Base-by-base conservation (phyloP, 306 rosid species). In the Amphicarpaea edgeworthii region DNA sequence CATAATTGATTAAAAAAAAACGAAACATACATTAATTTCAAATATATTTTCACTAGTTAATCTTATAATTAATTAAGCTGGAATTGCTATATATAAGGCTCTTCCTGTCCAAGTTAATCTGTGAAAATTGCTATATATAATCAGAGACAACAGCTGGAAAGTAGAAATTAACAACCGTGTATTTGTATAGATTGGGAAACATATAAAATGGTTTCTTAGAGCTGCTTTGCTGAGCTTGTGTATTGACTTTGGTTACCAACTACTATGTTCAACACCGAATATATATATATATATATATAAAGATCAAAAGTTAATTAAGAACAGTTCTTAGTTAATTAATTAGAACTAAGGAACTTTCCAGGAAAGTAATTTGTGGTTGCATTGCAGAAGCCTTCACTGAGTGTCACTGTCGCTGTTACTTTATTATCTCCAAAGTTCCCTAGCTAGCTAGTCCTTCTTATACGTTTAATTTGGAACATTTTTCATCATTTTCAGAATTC, bases 281-380 rank as follows among this genome's bases (percentile, higher is more conserved):
- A 34, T 21, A 21, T 10, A n/a, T 30, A 30, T 30, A n/a, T 17
- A 5, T 3, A 14, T 26, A n/a, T 30, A 30, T 30, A 16, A 34
- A 5, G 8, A 15, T 37, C 7, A 51, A 53, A 41, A 58, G 12
- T 30, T 15, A 54, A 28, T 28, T n/a, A n/a, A 41, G 41, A 60
- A 12, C 42, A 60, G 30, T 43, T 16, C 15, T 21, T 51, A 24
- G 16, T 7, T 24, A 30, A 30, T 30, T n/a, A n/a, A n/a, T n/a
- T n/a, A 26, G 54, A n/a, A 37, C 16, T n/a, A 10, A 58, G 67
- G 57, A 73, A 73, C 58, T 58, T 73, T 73, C 68, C 4, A 12
- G 34, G 64, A 16, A 37, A n/a, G n/a, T n/a, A n/a, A 62, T 50
- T 50, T 70, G 60, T 70, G n/a, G n/a, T n/a, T n/a, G n/a, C 34